Percentiles rank a stretch among this genome's conserved stretches.
phyloP scores from a whole-genome alignment of 257 asterid species.

The Echium plantagineum region DNA sequence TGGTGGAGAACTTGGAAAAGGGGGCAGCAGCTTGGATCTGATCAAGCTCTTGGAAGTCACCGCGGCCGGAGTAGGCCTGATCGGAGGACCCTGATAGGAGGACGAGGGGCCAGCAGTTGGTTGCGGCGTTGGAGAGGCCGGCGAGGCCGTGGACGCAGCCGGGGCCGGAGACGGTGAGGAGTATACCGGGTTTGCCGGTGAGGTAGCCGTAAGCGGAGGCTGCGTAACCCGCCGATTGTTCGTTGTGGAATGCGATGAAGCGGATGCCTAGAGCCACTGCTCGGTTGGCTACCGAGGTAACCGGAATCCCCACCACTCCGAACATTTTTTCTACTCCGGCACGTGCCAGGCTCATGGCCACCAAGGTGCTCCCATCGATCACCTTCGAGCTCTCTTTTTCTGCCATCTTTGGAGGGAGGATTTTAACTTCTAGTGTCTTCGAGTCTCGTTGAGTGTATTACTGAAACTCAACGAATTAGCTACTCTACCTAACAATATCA shows the following conservation, averaged over 20 bases:
- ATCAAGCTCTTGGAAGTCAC: constrained; percentile 86
- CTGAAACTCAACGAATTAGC: constrained; percentile 47
- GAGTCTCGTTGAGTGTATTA: constrained; percentile 88
- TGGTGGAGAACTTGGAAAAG: constrained; percentile 62
- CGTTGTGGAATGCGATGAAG: constrained; percentile 90
- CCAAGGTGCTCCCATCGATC: constrained; percentile 57
- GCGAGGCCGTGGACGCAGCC: constrained; percentile 95
- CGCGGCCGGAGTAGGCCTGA: constrained; percentile 58
- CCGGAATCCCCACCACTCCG: constrained; percentile 89
- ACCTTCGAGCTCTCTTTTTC: too few relatives aligned
- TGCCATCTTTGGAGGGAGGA: neutral
- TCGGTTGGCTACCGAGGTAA: constrained; percentile 69
- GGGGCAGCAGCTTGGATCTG: constrained; percentile 69
- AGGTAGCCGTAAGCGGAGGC: constrained; percentile 96
- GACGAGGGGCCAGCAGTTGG: constrained; percentile 81
- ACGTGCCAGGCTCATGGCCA: constrained; percentile 64
- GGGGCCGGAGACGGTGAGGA: constrained; percentile 89
- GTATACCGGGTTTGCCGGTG: constrained; percentile 78
- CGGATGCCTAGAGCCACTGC: constrained; percentile 70
- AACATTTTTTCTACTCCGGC: constrained; percentile 66
- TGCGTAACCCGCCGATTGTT: constrained; percentile 94
- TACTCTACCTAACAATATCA: neutral
- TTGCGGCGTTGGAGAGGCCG: constrained; percentile 78
- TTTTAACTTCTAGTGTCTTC: constrained; percentile 4
- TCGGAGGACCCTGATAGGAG: constrained; percentile 86